phyloP scores from a whole-genome alignment of 2,329 filamentous ascomycete species.

The Corniculantispora saksenae region DNA sequence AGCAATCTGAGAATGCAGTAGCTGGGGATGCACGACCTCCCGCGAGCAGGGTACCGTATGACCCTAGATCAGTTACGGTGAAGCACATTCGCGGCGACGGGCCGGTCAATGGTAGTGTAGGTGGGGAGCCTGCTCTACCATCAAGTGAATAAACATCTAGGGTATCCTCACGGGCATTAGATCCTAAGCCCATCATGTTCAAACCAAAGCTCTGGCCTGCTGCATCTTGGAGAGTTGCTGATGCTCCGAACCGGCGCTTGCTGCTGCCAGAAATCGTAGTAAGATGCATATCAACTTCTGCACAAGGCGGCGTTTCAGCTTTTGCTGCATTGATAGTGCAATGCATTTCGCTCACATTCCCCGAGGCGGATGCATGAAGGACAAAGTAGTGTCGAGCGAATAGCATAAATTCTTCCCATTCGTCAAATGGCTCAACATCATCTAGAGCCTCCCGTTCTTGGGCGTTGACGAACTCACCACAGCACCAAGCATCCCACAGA shows the following conservation, averaged over 20 bases:
- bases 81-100: constrained; percentile 66
- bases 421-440: constrained; percentile 80
- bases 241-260: constrained; percentile 62
- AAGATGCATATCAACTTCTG: neutral
- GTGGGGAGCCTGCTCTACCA: constrained; percentile 25
- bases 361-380: constrained; percentile 55
- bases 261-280: neutral
- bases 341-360: neutral
- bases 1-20: constrained; percentile 70
- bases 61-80: constrained; percentile 67
- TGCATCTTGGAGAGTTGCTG: constrained; percentile 43
- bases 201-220: constrained; percentile 46
- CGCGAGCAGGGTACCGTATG: constrained; percentile 61
- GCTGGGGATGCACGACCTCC: constrained; percentile 81
- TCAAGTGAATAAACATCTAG: constrained; percentile 49
- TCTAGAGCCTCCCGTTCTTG: constrained; percentile 65
- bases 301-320: neutral
- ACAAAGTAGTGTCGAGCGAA: constrained; percentile 86
- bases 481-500: constrained; percentile 82
- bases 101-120: constrained; percentile 32
- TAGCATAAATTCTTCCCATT: constrained; percentile 91
- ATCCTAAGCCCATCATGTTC: constrained; percentile 47
- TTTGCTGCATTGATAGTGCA: no score
- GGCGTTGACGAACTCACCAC: constrained; percentile 63
- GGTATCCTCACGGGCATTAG: constrained; percentile 47